phyloP scores from a whole-genome alignment of 1,284 basidiomycete species.

The Volvariella surrecta region DNA sequence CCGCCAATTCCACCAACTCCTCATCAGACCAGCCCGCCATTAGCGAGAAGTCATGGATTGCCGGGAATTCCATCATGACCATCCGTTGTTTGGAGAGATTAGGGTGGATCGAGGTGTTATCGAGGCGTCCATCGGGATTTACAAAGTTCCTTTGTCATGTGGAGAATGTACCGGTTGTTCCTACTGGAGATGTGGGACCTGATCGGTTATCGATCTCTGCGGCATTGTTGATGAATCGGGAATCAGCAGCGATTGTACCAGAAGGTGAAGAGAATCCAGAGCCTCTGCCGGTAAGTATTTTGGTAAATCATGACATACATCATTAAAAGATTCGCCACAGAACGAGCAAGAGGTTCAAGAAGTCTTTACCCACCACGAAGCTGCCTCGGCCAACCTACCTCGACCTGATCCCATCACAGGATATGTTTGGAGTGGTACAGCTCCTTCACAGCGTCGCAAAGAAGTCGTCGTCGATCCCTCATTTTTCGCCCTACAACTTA shows the following conservation, averaged over 20 bases:
- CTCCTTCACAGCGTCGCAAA: slow-evolving; percentile 83
- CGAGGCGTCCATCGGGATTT: slow-evolving; percentile 85
- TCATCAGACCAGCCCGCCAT: slow-evolving; percentile 26
- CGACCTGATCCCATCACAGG: slow-evolving; percentile 64
- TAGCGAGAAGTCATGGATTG: slow-evolving; percentile 76
- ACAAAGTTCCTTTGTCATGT: slow-evolving; percentile 83
- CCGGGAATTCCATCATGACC: slow-evolving; percentile 84
- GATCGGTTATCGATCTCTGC: slow-evolving; percentile 69
- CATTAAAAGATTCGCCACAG: too few relatives aligned
- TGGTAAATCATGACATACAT: too few relatives aligned
- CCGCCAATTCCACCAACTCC: slow-evolving; percentile 23
- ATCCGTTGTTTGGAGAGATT: slow-evolving; percentile 66
- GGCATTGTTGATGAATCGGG: slow-evolving; percentile 65
- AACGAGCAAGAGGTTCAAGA: slow-evolving; percentile 18
- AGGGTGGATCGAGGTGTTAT: slow-evolving; percentile 88
- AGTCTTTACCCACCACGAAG: slow-evolving; percentile 15
- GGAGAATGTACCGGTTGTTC: slow-evolving; percentile 85
- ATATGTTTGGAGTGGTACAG: slow-evolving; percentile 77
- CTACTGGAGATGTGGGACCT: slow-evolving; percentile 74
- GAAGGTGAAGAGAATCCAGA: slow-evolving; percentile 14
- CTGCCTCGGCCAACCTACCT: slow-evolving; percentile 20
- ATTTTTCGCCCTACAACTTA: slow-evolving; percentile 84
- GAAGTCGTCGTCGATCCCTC: slow-evolving; percentile 81
- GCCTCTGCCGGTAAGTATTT: too few relatives aligned
- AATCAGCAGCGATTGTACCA: slow-evolving; percentile 22